Evolutionary conservation across 2,329 filamentous ascomycete species (phyloP).

Genomic region (Cercospora brassicicola): DNA sequence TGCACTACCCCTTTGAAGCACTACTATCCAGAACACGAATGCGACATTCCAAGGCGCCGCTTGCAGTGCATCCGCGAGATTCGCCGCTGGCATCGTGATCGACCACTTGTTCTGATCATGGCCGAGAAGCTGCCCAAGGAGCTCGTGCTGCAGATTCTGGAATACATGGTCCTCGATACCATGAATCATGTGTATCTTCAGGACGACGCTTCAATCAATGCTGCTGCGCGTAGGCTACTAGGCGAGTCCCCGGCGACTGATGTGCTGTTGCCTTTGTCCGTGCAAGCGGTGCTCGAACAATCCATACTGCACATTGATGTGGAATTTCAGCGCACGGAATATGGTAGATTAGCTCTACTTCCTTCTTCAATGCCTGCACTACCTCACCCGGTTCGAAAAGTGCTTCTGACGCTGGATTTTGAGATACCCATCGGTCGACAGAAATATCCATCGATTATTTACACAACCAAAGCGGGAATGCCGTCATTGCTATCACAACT

Average conservation of each 20-base stretch:
- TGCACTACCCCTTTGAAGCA: constrained; percentile 18
- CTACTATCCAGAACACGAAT: constrained; percentile 17
- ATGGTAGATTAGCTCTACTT: constrained; percentile 12
- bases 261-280: constrained; percentile 11
- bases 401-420: constrained; percentile 11
- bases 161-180: constrained; percentile 15
- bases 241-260: constrained; percentile 5
- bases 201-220: not conserved
- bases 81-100: constrained; percentile 13
- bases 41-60: constrained; percentile 12
- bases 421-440: constrained; percentile 19
- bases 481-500: constrained; percentile 15
- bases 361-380: not conserved
- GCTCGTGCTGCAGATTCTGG: constrained; percentile 19
- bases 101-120: constrained; percentile 13
- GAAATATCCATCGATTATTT: constrained; percentile 18
- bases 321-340: constrained; percentile 13
- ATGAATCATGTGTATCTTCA: constrained; percentile 7
- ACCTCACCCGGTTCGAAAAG: constrained; percentile 14
- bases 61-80: constrained; percentile 19
- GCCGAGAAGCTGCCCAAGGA: constrained; percentile 18
- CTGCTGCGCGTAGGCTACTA: constrained; percentile 13
- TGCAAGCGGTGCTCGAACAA: constrained; percentile 17
- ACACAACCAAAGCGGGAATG: constrained; percentile 21
- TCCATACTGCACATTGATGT: constrained; percentile 15